phyloP scores from a whole-genome alignment of 2,329 filamentous ascomycete genomes.

The Aspergillus alliaceus region DNA sequence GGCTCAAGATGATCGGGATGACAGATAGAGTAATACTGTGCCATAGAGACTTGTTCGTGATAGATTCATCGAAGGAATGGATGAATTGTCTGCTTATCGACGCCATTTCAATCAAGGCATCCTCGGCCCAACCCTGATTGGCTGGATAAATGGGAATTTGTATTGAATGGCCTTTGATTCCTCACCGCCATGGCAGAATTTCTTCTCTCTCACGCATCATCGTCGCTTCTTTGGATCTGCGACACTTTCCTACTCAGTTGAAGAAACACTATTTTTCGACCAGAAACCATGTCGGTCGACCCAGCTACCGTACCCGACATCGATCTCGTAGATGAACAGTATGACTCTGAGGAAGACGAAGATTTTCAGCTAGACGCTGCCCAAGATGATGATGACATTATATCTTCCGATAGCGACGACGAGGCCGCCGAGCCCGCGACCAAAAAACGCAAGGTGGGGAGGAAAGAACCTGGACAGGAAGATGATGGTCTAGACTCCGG shows the following conservation, averaged over 20 bases:
- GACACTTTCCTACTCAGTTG: slow-evolving; percentile 1
- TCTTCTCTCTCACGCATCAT: background rate
- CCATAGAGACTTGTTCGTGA: background rate
- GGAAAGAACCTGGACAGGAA: slow-evolving; percentile 22
- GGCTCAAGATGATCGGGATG: slow-evolving; percentile 8
- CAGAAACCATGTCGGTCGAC: slow-evolving; percentile 10
- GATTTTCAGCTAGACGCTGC: slow-evolving; percentile 37
- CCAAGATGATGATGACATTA: slow-evolving; percentile 34
- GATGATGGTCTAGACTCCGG: slow-evolving; percentile 53
- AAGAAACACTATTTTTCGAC: background rate
- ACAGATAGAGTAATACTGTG: background rate
- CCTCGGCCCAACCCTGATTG: background rate
- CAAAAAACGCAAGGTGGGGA: slow-evolving; percentile 37
- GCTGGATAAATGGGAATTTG: background rate
- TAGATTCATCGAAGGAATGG: background rate
- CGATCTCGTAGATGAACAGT: slow-evolving; percentile 35
- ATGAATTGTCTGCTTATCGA: background rate
- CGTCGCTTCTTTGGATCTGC: slow-evolving; percentile 2
- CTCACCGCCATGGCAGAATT: slow-evolving; percentile 28
- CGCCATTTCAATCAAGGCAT: background rate
- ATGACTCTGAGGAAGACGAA: slow-evolving; percentile 40
- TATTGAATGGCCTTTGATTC: background rate
- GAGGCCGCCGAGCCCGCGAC: slow-evolving; percentile 32
- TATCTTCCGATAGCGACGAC: slow-evolving; percentile 33
- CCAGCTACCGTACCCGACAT: slow-evolving; percentile 11